Conservation (phyloP, 2,329 filamentous ascomycete species). For the Fusarium protoensiforme region DNA sequence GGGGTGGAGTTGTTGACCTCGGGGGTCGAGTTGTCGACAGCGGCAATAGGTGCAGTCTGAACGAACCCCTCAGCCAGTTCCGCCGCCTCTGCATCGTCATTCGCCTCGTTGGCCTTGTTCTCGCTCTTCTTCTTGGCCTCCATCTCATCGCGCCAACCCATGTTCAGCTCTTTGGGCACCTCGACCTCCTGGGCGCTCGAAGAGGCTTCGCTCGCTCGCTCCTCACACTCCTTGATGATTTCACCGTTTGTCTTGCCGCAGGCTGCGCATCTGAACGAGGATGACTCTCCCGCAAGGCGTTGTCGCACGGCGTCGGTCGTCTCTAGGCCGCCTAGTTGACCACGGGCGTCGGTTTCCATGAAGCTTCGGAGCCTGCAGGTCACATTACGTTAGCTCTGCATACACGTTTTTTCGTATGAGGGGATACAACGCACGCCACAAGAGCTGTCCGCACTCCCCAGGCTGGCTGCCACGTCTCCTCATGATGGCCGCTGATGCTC, state of each 20-base stretch:
- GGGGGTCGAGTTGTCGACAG: background rate
- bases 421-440: constrained; percentile 60
- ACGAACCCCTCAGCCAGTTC: constrained; percentile 69
- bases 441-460: constrained; percentile 96
- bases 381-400: constrained; percentile 3
- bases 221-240: constrained; percentile 78
- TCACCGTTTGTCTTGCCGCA: constrained; percentile 80
- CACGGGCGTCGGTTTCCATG: constrained; percentile 90
- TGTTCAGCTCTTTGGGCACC: constrained; percentile 66
- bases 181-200: constrained; percentile 54
- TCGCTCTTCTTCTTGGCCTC: constrained; percentile 47
- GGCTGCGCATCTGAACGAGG: constrained; percentile 72
- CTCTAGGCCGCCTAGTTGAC: constrained; percentile 91
- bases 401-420: background rate
- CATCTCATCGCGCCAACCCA: constrained; percentile 82
- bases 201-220: constrained; percentile 57
- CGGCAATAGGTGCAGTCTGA: constrained; percentile 52
- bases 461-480: constrained; percentile 98
- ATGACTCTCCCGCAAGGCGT: constrained; percentile 75
- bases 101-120: constrained; percentile 19
- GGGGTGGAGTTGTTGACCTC: constrained; percentile 24
- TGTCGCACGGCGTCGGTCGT: constrained; percentile 74
- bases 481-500: constrained; percentile 92
- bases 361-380: constrained; percentile 75
- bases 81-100: constrained; percentile 55